Base-by-base conservation (phyloP, 352 stramenopile genomes). In the Phytophthora tubulina region DNA sequence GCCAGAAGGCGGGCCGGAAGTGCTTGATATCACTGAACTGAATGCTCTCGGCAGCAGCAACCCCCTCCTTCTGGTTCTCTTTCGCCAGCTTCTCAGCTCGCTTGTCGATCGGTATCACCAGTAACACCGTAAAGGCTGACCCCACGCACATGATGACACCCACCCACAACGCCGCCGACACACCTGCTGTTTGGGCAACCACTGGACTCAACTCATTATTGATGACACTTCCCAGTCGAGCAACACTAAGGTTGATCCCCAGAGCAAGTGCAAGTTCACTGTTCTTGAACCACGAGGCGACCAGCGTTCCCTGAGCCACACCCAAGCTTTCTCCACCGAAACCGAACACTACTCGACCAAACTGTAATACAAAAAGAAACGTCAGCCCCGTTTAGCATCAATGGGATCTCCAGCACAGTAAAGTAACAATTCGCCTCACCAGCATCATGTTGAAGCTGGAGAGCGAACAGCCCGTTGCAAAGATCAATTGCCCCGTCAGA, bases 241-340 rank as follows among this genome's bases (percentile, higher is more conserved):
- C 86, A 9, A 99, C 85, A 63, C 90, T 96, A n/a, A 99, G 76
- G 49, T 96, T 97, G 50, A 98, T 90, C 4, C 93, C 96, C 48
- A 98, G 87, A 4, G 95, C 93, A 13, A 98, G 84, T 4, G 96
- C 96, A 81, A 98, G 70, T 49, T 98, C 94, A 66, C 85, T 97
- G 61, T 96, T 96, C 61, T 94, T 91, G 73, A 99, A 99, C 96
- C 96, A 98, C 8, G 91, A 89, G 2, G 92, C 91, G 2, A 98
- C 79, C 6, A 98, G 82, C 6, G 94, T 97, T 15, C 86, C 93
- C 61, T 97, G 89, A 8, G 91, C 93, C 8, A 99, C 96, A 49
- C 83, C 92, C 6, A 98, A 76, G 39, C 84, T 98, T 67, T 98
- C 96, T 32, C 92, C 95, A 51, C 95, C 96, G 49, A 98, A 89